phyloP scores from a whole-genome alignment of 164 flowering plant species.

The Aristolochia contorta region DNA sequence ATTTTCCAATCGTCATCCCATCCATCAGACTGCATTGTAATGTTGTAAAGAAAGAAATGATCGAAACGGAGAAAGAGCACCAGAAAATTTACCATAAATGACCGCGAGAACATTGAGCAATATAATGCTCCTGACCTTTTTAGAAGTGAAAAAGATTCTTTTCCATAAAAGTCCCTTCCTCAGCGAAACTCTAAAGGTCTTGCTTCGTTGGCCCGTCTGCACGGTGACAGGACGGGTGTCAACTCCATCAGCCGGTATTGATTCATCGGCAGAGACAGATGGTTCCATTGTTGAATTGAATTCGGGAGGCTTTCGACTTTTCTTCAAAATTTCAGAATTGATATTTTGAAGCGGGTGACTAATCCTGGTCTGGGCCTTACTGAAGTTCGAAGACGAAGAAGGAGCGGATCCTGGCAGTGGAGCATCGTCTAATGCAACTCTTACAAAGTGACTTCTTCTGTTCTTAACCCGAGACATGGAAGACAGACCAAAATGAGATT shows the following conservation, averaged over 20 bases:
- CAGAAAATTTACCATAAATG: constrained; percentile 39
- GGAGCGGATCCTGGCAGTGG: constrained; percentile 7
- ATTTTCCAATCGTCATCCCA: no score
- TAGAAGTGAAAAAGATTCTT: constrained; percentile 56
- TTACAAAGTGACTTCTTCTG: constrained; percentile 14
- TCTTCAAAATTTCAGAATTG: constrained; percentile 2
- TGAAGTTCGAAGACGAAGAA: constrained; percentile 8
- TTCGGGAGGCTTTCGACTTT: background rate
- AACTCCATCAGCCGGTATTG: no score
- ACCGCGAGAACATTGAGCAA: constrained; percentile 63
- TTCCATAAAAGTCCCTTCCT: constrained; percentile 48
- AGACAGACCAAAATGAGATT: constrained; percentile 7
- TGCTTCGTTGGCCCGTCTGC: constrained; percentile 1
- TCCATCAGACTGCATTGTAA: background rate
- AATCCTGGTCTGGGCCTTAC: background rate
- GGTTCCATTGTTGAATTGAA: background rate
- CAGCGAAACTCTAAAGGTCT: constrained; percentile 9
- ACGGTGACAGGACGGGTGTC: no score
- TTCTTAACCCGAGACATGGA: background rate
- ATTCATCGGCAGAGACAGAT: no score
- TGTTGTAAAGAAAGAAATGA: no score
- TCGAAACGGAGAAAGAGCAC: background rate
- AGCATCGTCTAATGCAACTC: constrained; percentile 12
- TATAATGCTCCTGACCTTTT: constrained; percentile 62
- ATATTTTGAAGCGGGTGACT: background rate